Evolutionary conservation across 345 rosid species (phyloP), one percentile per base, ranked within the genome.

Genomic region (Moricandia arvensis): DNA sequence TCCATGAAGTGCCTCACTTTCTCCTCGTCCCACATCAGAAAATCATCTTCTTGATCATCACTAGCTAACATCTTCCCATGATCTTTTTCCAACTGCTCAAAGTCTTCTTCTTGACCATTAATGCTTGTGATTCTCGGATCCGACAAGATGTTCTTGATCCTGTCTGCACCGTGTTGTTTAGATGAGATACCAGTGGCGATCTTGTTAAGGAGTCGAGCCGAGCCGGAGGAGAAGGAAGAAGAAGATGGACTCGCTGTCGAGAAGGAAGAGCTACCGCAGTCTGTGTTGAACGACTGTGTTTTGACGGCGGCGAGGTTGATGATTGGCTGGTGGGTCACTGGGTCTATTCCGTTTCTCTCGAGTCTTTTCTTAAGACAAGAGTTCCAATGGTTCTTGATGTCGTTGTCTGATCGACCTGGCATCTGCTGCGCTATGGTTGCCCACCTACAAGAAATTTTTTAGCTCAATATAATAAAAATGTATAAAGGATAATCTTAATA

Each of bases 361-460:
- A 68, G 82, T 57, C 78, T 43, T 74, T 79, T 79, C 63, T 64
- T 79, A 13, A 79, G 79, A 51, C 78, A 73, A 7, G 77, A 72
- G 63, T 78, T 72, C 81, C 81, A 78, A 53, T 66, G 78, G 61
- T 79, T 79, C 63, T 79, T 79, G 30, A 74, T 74, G 58, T 74
- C 82, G 31, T 69, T 79, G 72, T 79, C 82, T 69, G 82, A 62
- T 74, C 82, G 64, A 31, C 55, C 67, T 0, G 82, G 72, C 68
- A 79, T 29, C 7, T 57, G 72, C 43, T 75, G 60, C 1, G 82
- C 79, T 68, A 79, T 7, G 10, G 8, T 8, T 79, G 83, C 76
- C 83, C 83, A 80, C 43, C 82, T 79, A 51, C 26, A 60, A 16
- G 26, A 63, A 8, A 3, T 0, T 0, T 5, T 13, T 30, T 31